A percentile compares a stretch with the other conserved stretches of the same genome.
These are phyloP conservation scores for Verruconis gallopava DNA, from an alignment of 2,329 filamentous ascomycete genomes.

Conservation along the genomic window DNA sequence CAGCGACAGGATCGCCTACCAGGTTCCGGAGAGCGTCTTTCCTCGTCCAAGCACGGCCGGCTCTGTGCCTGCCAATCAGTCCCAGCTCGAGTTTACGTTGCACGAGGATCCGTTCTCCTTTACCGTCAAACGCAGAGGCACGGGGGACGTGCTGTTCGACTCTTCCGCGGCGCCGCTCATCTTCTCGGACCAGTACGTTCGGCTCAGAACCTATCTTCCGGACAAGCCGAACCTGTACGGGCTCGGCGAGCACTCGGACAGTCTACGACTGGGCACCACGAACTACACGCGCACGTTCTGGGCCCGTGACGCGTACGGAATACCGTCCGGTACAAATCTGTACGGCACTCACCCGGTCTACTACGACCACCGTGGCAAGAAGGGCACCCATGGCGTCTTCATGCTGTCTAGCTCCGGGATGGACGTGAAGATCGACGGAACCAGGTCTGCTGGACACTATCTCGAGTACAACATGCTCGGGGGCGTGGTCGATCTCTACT, in stretches of 20 bases:
- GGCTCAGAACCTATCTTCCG: slow-evolving; percentile 57
- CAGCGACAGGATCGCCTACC: slow-evolving; percentile 54
- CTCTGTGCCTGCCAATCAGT: slow-evolving; percentile 17
- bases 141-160: slow-evolving; percentile 52
- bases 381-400: slow-evolving; percentile 25
- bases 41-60: slow-evolving; percentile 39
- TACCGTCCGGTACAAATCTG: slow-evolving; percentile 50
- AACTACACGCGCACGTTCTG: slow-evolving; percentile 60
- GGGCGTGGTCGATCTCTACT: slow-evolving; percentile 56
- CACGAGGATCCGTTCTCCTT: slow-evolving; percentile 54
- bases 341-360: slow-evolving; percentile 61
- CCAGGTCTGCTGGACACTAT: slow-evolving; percentile 46
- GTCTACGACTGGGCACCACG: slow-evolving; percentile 53
- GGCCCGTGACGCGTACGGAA: slow-evolving; percentile 51
- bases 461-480: slow-evolving; percentile 71
- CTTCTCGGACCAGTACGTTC: slow-evolving; percentile 68
- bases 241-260: slow-evolving; percentile 63
- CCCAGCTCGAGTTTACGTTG: slow-evolving; percentile 42
- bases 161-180: slow-evolving; percentile 53
- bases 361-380: slow-evolving; percentile 50
- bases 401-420: slow-evolving; percentile 34
- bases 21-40: slow-evolving; percentile 58
- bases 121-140: slow-evolving; percentile 45
- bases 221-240: slow-evolving; percentile 61
- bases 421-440: slow-evolving; percentile 61